Evolutionary conservation across 139 green algal species (phyloP).

Genomic region (Eudorina sp.): DNA sequence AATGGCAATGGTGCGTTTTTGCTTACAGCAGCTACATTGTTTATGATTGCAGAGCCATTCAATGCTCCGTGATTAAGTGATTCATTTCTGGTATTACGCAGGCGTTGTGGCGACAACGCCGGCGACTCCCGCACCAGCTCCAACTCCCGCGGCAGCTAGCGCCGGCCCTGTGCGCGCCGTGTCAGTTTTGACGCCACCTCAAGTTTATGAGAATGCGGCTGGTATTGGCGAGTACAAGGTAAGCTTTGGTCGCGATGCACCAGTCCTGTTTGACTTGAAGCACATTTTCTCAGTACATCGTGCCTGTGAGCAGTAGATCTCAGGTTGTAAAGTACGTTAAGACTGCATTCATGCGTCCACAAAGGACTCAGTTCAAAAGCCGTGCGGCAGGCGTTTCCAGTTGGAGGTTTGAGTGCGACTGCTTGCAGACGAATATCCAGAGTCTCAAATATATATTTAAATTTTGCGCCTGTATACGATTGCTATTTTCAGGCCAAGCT

Average conservation of each 20-base stretch:
- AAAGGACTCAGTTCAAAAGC: too few relatives aligned
- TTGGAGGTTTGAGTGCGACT: too few relatives aligned
- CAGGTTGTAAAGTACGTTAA: too few relatives aligned
- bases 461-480: neutral
- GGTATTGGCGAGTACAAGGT: constrained; percentile 29
- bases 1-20: constrained; percentile 41
- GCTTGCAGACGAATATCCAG: too few relatives aligned
- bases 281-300: too few relatives aligned
- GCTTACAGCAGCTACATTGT: neutral
- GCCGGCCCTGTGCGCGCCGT: constrained; percentile 21
- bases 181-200: constrained; percentile 26
- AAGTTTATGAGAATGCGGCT: constrained; percentile 33
- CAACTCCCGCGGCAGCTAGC: neutral
- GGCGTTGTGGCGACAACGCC: neutral
- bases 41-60: too few relatives aligned
- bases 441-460: too few relatives aligned
- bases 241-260: neutral
- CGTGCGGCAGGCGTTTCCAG: too few relatives aligned
- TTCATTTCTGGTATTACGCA: too few relatives aligned
- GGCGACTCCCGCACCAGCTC: neutral
- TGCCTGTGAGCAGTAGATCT: too few relatives aligned
- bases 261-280: neutral
- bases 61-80: too few relatives aligned
- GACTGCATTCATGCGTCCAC: too few relatives aligned
- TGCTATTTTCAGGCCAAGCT: neutral